These are phyloP conservation scores for Daldinia loculata DNA, from an alignment of 495 filamentous ascomycete species.

Conservation along the genomic window DNA sequence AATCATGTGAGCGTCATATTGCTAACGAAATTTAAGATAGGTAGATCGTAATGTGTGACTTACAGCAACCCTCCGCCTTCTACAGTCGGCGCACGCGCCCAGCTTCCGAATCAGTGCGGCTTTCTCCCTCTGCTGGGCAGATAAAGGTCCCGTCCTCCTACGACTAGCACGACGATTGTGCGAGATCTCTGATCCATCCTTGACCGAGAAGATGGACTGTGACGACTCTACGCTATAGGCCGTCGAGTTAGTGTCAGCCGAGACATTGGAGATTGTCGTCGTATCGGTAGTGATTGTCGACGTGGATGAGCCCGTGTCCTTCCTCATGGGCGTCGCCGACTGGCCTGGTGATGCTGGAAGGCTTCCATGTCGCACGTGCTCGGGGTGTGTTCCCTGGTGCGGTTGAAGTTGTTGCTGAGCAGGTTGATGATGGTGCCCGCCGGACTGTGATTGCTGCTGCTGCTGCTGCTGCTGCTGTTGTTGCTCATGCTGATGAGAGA, in stretches of 20 bases:
- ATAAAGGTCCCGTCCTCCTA: conserved; percentile 58
- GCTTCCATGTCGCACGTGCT: conserved; percentile 46
- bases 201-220: conserved; percentile 59
- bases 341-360: conserved; percentile 47
- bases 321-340: conserved; percentile 54
- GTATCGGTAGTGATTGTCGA: conserved; percentile 53
- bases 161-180: conserved; percentile 56
- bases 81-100: conserved; percentile 58
- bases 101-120: conserved; percentile 60
- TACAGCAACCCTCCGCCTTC: conserved; percentile 59
- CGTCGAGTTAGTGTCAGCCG: conserved; percentile 53
- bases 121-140: conserved; percentile 56
- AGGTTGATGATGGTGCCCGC: conserved; percentile 38
- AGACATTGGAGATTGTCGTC: conserved; percentile 49
- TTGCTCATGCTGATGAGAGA: conserved; percentile 45
- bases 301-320: conserved; percentile 58
- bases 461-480: conserved; percentile 41
- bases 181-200: conserved; percentile 56
- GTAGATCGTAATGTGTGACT: conserved; percentile 44
- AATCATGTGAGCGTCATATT: conserved; percentile 40
- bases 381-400: conserved; percentile 42
- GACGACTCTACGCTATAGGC: conserved; percentile 56
- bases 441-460: conserved; percentile 37
- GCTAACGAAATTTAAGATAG: conserved; percentile 7
- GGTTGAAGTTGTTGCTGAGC: conserved; percentile 41